Evolutionary conservation across 441 rosid genomes (phyloP).

Genomic region (Gossypium lobatum): DNA sequence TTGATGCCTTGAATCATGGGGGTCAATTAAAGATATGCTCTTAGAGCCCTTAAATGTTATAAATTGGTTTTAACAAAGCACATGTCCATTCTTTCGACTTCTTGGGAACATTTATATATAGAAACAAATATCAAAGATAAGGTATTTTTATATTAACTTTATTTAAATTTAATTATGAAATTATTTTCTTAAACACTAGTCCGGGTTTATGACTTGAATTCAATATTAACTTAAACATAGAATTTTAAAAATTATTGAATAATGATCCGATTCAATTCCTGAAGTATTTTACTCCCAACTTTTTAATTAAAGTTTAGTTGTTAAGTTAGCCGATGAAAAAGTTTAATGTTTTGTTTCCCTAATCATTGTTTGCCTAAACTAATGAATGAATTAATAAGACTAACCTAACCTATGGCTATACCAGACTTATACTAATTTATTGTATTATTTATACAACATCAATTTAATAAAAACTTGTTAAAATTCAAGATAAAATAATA

Average conservation of each 20-base stretch:
- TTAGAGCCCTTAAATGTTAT: slow-evolving; percentile 7
- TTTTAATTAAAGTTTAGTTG: not conserved
- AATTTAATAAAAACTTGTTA: no score
- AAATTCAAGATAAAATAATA: no score
- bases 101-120: not conserved
- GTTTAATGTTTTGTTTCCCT: no score
- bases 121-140: not conserved
- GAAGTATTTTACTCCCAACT: not conserved
- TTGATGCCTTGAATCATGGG: not conserved
- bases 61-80: not conserved
- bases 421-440: not conserved
- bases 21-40: not conserved
- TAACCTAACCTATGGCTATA: not conserved
- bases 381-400: no score
- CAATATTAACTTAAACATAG: no score
- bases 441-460: no score
- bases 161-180: no score
- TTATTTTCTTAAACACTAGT: no score
- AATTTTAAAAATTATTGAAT: no score
- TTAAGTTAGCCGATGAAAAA: no score
- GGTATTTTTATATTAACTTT: not conserved
- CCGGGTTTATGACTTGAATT: no score
- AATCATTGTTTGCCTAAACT: not conserved
- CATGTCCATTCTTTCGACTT: not conserved
- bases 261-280: no score